A percentile compares a stretch with the other conserved stretches of the same genome.
These are phyloP conservation scores for Auricularia auricula-judae DNA, from an alignment of 768 basidiomycete species.

Conservation along the genomic window DNA sequence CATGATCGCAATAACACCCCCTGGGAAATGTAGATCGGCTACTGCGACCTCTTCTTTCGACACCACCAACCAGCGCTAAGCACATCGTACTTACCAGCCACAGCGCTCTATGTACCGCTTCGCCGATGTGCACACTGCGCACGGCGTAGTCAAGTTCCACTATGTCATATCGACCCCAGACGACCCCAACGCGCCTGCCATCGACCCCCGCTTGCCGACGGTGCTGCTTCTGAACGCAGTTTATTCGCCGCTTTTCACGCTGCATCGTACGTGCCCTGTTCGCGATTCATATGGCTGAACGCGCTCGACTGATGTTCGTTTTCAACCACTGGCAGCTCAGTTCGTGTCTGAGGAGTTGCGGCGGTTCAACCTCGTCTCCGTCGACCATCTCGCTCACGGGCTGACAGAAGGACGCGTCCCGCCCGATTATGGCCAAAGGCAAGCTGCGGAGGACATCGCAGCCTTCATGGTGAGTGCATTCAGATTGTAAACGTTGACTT, in stretches of 20 bases:
- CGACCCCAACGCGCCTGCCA: background rate
- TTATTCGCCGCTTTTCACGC: background rate
- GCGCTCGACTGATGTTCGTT: background rate
- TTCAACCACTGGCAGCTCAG: background rate
- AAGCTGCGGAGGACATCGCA: background rate
- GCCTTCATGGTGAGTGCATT: background rate
- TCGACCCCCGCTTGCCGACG: background rate
- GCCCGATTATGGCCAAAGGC: background rate
- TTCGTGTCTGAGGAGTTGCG: background rate
- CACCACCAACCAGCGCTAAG: no score
- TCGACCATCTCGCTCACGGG: background rate
- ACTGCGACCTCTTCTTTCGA: no score
- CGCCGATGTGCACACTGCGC: background rate
- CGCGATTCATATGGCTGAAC: background rate
- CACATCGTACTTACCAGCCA: no score
- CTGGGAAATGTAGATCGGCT: no score
- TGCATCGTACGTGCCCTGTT: background rate
- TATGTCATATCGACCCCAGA: background rate
- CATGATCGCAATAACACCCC: no score
- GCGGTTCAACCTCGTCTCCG: background rate
- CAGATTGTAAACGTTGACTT: background rate
- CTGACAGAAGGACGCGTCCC: background rate
- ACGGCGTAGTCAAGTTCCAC: background rate
- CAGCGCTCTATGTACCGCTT: no score
- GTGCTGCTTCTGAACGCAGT: background rate